Evolutionary conservation across 805 yeast species (phyloP), one percentile per base, ranked within the genome.

Genomic region (Lachancea dasiensis): DNA sequence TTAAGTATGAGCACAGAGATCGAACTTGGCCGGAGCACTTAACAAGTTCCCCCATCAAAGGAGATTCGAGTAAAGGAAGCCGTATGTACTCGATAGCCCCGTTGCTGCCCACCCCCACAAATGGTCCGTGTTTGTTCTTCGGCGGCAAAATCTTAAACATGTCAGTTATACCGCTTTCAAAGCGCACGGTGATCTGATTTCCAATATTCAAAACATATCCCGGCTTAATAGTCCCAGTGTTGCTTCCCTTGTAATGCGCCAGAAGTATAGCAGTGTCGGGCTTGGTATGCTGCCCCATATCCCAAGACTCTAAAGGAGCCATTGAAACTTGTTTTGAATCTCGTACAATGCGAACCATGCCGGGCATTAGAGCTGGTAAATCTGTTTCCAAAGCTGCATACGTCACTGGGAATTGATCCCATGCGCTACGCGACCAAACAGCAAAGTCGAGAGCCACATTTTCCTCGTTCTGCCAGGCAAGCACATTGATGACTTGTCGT

Each of bases 291-390:
- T 20, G 15, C 11, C 21, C 33, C 11, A 25, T 23, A 13, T 25
- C 33, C 33, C 33, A 30, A 10, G 18, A 11, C 15, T 33, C 41
- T 36, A 45, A 46, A 4, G 53, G 49, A 4, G 45, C 36, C 27
- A 51, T 41, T 21, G 33, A 35, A 3, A 47, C 31, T 6, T 43
- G 41, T 24, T 41, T 39, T 8, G 48, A 33, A 27, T 48, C 51
- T 16, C 46, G 40, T 3, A 51, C 50, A 23, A 52, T 47, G 14
- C 48, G 44, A 6, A 50, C 46, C 34, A 53, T 35, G 11, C 34
- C 31, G 1, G 60, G 60, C 46, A 56, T 38, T 20, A 38, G 24
- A 9, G 44, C 40, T 6, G 46, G 36, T 1, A 54, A 25, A 36
- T 53, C 52, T 11, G 30, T 31, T 28, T 53, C 49, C 20, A 47